Conservation (phyloP, 176 grass and related monocot genomes). For the Avena eriantha region DNA sequence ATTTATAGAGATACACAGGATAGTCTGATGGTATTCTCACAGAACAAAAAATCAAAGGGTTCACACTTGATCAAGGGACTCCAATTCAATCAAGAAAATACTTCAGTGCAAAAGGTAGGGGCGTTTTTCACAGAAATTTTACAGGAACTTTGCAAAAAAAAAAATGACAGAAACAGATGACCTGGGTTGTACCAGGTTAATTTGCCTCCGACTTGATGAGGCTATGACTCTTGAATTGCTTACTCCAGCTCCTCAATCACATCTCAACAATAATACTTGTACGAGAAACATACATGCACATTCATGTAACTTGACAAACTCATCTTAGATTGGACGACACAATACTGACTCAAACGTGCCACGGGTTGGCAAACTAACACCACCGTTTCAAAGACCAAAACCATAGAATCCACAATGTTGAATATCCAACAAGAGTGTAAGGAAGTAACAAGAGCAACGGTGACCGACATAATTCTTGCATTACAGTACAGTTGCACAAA, state of each 20-base stretch:
- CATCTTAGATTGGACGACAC: slow-evolving; percentile 10
- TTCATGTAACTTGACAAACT: neutral
- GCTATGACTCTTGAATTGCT: neutral
- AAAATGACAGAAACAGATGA: neutral
- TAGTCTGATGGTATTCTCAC: neutral
- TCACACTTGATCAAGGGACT: neutral
- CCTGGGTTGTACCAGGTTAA: neutral
- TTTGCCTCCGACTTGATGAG: neutral
- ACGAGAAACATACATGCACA: neutral
- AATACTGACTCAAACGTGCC: slow-evolving; percentile 1
- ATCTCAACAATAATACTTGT: neutral
- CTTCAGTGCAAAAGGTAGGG: neutral
- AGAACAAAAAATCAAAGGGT: neutral
- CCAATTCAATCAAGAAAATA: neutral
- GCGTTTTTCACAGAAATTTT: neutral
- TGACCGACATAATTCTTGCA: neutral
- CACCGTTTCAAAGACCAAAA: slow-evolving; percentile 20
- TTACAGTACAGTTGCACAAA: slow-evolving; percentile 27
- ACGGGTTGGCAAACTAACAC: neutral
- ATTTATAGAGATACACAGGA: neutral
- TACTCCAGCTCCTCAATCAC: neutral
- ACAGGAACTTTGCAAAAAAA: neutral
- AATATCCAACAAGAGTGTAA: slow-evolving; percentile 25
- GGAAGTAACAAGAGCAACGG: neutral
- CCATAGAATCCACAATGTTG: slow-evolving; percentile 20